phyloP scores from a whole-genome alignment of 2,329 filamentous ascomycete species.

The Colletotrichum sp. region DNA sequence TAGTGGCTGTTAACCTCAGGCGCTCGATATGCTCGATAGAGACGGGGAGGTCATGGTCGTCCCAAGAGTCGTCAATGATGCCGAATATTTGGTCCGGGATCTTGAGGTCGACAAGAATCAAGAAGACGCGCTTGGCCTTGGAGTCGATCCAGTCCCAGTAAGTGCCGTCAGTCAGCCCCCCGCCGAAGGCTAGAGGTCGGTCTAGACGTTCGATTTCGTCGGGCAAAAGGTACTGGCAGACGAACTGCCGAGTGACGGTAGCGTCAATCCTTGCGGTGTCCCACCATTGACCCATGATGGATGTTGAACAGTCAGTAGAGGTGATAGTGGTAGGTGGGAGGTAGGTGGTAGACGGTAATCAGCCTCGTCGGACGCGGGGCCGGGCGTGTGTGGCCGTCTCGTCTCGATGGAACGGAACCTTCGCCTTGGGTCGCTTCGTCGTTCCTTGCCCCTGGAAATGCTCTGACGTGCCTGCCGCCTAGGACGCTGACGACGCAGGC shows the following conservation, averaged over 20 bases:
- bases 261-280: slow-evolving; percentile 71
- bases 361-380: background rate
- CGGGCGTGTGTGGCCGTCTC: background rate
- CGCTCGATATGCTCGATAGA: slow-evolving; percentile 68
- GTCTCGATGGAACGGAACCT: background rate
- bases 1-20: slow-evolving; percentile 63
- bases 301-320: background rate
- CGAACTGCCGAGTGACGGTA: slow-evolving; percentile 72
- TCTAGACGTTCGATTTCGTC: slow-evolving; percentile 69
- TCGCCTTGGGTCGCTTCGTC: background rate
- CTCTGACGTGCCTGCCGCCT: slow-evolving; percentile 12
- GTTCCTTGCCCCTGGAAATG: background rate
- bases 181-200: slow-evolving; percentile 69
- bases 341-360: background rate
- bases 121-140: slow-evolving; percentile 72
- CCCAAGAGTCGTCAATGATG: slow-evolving; percentile 78
- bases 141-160: slow-evolving; percentile 81
- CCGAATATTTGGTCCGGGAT: slow-evolving; percentile 77
- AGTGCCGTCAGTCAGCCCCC: slow-evolving; percentile 72
- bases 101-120: slow-evolving; percentile 73
- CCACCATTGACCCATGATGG: slow-evolving; percentile 61
- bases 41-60: slow-evolving; percentile 77
- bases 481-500: slow-evolving; percentile 3
- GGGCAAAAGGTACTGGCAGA: slow-evolving; percentile 67
- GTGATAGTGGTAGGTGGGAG: background rate